Evolutionary conservation across 1,284 basidiomycete genomes (phyloP).

Genomic region (Puccinia novopanici): DNA sequence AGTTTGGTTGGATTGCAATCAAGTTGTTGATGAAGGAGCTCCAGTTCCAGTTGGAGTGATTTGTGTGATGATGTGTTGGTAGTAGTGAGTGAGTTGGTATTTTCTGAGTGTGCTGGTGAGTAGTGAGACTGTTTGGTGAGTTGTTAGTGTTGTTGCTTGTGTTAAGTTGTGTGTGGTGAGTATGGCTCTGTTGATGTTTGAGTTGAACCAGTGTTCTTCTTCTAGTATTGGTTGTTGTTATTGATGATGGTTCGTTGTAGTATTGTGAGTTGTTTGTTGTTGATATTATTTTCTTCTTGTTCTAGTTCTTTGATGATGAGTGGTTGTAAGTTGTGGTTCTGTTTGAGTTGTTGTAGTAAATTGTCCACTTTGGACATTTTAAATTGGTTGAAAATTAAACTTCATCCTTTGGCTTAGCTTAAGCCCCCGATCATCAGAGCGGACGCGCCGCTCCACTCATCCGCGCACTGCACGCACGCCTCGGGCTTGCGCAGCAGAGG

Average conservation of each 20-base stretch:
- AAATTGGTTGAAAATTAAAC: too few species aligned
- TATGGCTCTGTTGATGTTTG: background rate
- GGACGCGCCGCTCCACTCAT: too few species aligned
- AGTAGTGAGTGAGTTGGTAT: conserved; percentile 14
- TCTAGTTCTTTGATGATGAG: too few species aligned
- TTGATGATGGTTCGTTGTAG: background rate
- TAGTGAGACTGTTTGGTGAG: background rate
- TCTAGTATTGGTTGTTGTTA: background rate
- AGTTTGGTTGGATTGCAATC: conserved; percentile 6
- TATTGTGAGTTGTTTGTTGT: background rate
- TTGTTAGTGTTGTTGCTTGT: background rate
- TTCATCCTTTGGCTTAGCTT: too few species aligned
- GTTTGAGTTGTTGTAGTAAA: too few species aligned
- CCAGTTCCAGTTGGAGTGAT: background rate
- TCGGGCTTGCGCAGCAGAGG: too few species aligned
- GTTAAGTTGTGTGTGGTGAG: background rate
- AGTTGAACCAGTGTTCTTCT: background rate
- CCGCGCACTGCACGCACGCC: too few species aligned
- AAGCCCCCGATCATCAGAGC: too few species aligned
- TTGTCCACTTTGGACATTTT: too few species aligned
- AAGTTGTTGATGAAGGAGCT: conserved; percentile 2
- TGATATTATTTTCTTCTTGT: too few species aligned
- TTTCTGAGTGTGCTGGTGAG: background rate
- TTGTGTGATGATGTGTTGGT: conserved; percentile 6
- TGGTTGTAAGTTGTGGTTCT: too few species aligned